Base-by-base conservation (phyloP, 331 rosid species). In the Erythrophleum ivorense region DNA sequence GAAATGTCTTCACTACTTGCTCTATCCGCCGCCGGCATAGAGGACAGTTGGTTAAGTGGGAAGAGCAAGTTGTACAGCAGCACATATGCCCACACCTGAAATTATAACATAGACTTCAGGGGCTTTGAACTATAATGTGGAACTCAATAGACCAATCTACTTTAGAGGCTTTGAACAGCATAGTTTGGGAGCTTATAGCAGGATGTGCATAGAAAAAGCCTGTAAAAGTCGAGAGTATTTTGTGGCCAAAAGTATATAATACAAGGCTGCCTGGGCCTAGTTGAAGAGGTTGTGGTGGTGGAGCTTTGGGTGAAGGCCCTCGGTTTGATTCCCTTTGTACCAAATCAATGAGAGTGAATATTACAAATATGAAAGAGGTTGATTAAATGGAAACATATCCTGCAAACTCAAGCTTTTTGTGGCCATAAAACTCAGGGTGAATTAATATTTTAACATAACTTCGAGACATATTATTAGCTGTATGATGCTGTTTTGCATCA, bases 31-130 rank as follows among this genome's bases (percentile, higher is more conserved):
- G 87, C 84, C 98, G 97, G 86, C 99, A 95, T 70, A 95, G 97
- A 73, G 99, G 99, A 71, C 99, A 95, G 77, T 14, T 92, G 85
- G 92, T 91, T 85, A 95, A 83, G 81, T 93, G 98, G 10, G 91
- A 91, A 80, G 91, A 95, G 85, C 99, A 95, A 48, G 88, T 71
- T 65, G 85, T 90, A 72, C 99, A 95, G 85, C 98, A 95, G 86
- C 99, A 95, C 98, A 95, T 95, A 85, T 95, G 99, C 74, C 99
- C 99, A 66, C 99, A 95, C 88, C 99, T 95, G 88, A 81, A 33
- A 88, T 80, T 60, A 57, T 74, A 77, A 78, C n/a, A 60, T 19
- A 66, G 70, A 81, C 48, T 11, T 71, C 58, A 81, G 76, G 76
- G 24, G n/a, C 10, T 34, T 63, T 13, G 71, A 50, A 36, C 34